phyloP scores from a whole-genome alignment of 495 filamentous ascomycete species.

The Lasiosphaeriaceae sp. region DNA sequence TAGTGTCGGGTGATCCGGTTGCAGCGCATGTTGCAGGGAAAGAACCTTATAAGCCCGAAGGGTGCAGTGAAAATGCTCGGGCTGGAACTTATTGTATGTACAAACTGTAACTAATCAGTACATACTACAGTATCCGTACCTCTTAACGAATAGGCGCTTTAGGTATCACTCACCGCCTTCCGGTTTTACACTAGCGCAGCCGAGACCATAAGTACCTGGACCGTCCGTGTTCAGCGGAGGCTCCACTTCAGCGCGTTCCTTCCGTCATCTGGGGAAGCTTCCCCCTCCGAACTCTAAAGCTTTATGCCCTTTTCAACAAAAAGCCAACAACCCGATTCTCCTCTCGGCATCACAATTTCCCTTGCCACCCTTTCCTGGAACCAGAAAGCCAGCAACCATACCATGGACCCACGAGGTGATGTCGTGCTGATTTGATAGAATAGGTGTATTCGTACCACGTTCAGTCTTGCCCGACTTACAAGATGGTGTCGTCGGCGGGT shows the following conservation, averaged over 20 bases:
- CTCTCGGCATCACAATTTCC: too few relatives aligned
- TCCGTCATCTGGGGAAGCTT: slow-evolving; percentile 14
- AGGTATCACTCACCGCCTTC: slow-evolving; percentile 25
- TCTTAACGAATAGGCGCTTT: neutral
- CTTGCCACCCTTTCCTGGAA: too few relatives aligned
- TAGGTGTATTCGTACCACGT: neutral
- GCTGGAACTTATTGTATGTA: too few relatives aligned
- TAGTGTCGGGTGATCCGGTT: too few relatives aligned
- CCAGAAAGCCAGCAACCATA: neutral
- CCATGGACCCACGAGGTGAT: neutral
- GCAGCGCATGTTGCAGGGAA: too few relatives aligned
- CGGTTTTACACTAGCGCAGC: slow-evolving; percentile 7
- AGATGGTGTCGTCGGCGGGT: slow-evolving; percentile 19
- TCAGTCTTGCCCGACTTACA: neutral
- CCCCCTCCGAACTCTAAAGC: slow-evolving; percentile 1
- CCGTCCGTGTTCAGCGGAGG: too few relatives aligned
- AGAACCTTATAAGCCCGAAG: too few relatives aligned
- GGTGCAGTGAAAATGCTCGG: too few relatives aligned
- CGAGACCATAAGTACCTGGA: neutral
- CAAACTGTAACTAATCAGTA: too few relatives aligned
- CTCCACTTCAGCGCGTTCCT: slow-evolving; percentile 11
- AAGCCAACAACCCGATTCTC: neutral
- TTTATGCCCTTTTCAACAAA: neutral
- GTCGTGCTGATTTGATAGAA: slow-evolving; percentile 1
- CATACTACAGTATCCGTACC: neutral